Conservation (phyloP, 176 grass and related monocot genomes). For the Avena insularis region DNA sequence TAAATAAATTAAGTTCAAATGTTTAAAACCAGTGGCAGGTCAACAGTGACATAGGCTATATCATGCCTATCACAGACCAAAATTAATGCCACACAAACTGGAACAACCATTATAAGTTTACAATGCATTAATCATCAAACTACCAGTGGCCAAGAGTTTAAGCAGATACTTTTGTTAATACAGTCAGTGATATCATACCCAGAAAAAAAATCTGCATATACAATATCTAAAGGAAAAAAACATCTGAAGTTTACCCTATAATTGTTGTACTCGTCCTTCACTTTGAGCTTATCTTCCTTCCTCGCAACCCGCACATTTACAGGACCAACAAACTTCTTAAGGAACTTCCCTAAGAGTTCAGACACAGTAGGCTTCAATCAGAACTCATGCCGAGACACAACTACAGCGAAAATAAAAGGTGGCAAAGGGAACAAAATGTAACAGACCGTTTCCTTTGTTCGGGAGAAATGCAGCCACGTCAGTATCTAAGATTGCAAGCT, state of each 20-base stretch:
- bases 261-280: constrained; percentile 97
- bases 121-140: neutral
- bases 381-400: constrained; percentile 24
- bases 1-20: neutral
- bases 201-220: neutral
- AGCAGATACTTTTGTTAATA: neutral
- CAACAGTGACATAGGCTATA: neutral
- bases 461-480: constrained; percentile 80
- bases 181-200: neutral
- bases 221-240: neutral
- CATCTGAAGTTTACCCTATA: constrained; percentile 70
- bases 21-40: neutral
- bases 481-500: constrained; percentile 69
- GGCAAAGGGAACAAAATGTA: neutral
- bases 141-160: constrained; percentile 1
- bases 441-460: constrained; percentile 72
- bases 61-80: constrained; percentile 1
- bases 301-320: constrained; percentile 74
- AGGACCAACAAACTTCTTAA: constrained; percentile 92
- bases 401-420: neutral
- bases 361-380: neutral
- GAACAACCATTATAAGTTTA: neutral
- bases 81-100: neutral
- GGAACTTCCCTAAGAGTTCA: constrained; percentile 66
- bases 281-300: constrained; percentile 91